Conservation (phyloP, 2,329 filamentous ascomycete species). For the Ceratocystis ficicola region DNA sequence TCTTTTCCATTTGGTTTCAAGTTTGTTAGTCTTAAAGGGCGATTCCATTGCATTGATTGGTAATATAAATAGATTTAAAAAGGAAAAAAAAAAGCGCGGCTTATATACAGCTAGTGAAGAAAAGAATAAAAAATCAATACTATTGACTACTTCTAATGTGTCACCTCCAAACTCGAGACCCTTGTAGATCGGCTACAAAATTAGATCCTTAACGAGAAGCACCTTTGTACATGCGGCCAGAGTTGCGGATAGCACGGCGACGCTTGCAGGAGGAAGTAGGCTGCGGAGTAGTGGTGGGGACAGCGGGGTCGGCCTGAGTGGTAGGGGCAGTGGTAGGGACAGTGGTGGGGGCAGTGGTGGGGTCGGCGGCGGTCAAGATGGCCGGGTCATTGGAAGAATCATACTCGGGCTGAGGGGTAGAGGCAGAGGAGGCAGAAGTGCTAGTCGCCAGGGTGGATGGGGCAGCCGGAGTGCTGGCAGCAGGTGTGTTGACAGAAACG, state of each 20-base stretch:
- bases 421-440: not conserved
- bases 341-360: not conserved
- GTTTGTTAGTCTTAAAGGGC: no score
- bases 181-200: not conserved
- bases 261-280: constrained; percentile 14
- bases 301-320: not conserved
- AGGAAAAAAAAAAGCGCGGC: not conserved
- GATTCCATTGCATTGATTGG: not conserved
- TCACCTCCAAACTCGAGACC: not conserved
- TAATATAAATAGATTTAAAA: not conserved
- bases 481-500: not conserved
- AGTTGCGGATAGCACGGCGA: constrained; percentile 19
- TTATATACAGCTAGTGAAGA: not conserved
- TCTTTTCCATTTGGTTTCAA: no score
- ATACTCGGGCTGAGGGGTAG: not conserved
- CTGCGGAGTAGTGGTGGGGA: not conserved
- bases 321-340: not conserved
- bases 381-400: not conserved
- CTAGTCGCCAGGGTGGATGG: not conserved
- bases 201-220: not conserved
- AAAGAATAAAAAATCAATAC: not conserved
- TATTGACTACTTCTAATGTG: constrained; percentile 7
- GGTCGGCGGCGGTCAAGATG: not conserved
- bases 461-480: not conserved
- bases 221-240: constrained; percentile 17